These are phyloP conservation scores for Brassica cretica DNA, from an alignment of 345 rosid genomes.

Conservation along the genomic window DNA sequence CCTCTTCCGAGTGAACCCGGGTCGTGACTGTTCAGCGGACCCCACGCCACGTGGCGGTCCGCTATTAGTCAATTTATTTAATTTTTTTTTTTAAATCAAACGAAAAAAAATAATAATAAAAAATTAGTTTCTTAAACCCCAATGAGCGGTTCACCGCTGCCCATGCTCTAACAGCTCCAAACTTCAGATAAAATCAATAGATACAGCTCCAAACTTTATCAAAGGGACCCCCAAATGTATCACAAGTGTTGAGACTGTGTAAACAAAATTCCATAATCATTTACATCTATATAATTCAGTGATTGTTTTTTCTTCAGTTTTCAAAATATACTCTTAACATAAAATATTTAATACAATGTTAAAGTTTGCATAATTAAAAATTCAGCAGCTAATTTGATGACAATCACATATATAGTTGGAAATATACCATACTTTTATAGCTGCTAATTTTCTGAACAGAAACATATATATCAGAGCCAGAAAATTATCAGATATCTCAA, in stretches of 20 bases:
- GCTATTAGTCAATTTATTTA: too few relatives aligned
- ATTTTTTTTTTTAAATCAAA: too few relatives aligned
- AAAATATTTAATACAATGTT: neutral
- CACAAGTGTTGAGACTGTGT: conserved; percentile 2
- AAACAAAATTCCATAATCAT: neutral
- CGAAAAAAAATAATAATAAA: too few relatives aligned
- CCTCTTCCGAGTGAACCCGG: too few relatives aligned
- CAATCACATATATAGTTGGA: neutral
- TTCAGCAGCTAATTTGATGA: neutral
- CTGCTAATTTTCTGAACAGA: neutral
- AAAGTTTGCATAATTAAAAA: neutral
- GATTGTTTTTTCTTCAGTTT: neutral
- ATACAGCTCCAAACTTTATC: conserved; percentile 26
- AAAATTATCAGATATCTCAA: neutral
- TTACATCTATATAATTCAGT: conserved; percentile 15
- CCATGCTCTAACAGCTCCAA: conserved; percentile 9
- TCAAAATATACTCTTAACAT: neutral
- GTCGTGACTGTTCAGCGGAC: too few relatives aligned
- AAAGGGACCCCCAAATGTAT: conserved; percentile 16
- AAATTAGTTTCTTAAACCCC: too few relatives aligned
- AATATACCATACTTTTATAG: neutral
- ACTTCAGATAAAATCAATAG: neutral
- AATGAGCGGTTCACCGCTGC: too few relatives aligned
- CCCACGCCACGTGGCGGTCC: too few relatives aligned
- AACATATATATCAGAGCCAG: neutral